Evolutionary conservation across 805 yeast species (phyloP).

Genomic region (Pichia sporocuriosa): DNA sequence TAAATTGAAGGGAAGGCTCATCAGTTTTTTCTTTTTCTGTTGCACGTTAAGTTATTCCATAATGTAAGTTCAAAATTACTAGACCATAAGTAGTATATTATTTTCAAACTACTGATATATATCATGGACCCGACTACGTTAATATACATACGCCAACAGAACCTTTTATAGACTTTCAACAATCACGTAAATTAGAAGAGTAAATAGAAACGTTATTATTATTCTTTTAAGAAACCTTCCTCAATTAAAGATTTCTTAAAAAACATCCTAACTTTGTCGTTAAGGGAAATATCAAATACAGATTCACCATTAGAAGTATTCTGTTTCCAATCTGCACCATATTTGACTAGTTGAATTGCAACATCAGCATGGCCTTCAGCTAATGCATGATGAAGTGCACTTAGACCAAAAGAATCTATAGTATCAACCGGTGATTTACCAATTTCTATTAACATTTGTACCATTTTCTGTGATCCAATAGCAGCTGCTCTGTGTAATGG

Average conservation of each 20-base stretch:
- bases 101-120: no score
- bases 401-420: conserved; percentile 70
- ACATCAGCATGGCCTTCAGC: conserved; percentile 86
- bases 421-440: conserved; percentile 61
- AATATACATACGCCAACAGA: no score
- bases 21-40: no score
- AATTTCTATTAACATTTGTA: conserved; percentile 44
- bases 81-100: no score
- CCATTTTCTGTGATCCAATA: conserved; percentile 55
- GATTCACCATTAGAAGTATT: conserved; percentile 47
- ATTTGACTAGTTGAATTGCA: conserved; percentile 51
- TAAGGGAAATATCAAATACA: conserved; percentile 49
- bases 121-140: no score
- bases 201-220: no score
- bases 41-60: no score
- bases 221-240: conserved; percentile 15
- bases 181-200: no score
- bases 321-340: conserved; percentile 58
- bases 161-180: no score
- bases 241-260: conserved; percentile 26
- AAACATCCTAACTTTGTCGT: conserved; percentile 41
- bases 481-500: conserved; percentile 83
- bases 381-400: conserved; percentile 81
- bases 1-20: no score
- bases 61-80: no score